Evolutionary conservation across 768 basidiomycete species (phyloP).

Genomic region (Chlorophyllum brunneum): DNA sequence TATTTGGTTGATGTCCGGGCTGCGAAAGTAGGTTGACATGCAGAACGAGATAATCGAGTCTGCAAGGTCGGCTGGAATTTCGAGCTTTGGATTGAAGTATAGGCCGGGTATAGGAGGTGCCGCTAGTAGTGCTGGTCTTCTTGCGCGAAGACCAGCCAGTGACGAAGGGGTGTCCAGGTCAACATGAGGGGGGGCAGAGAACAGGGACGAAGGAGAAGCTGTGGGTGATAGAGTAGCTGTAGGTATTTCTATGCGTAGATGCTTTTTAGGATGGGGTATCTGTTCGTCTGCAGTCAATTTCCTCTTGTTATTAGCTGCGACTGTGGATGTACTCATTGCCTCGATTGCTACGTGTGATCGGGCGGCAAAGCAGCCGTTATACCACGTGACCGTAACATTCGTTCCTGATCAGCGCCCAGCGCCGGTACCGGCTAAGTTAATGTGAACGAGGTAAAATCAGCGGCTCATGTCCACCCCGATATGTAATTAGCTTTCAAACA

Average conservation of each 20-base stretch:
- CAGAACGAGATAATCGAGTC: conserved; percentile 47
- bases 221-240: neutral
- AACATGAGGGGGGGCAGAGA: conserved; percentile 10
- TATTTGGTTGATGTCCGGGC: conserved; percentile 61
- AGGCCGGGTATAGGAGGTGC: conserved; percentile 64
- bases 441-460: no score
- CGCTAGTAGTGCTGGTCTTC: conserved; percentile 11
- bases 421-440: no score
- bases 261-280: conserved; percentile 10
- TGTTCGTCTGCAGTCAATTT: conserved; percentile 5
- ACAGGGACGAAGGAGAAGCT: conserved; percentile 13
- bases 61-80: conserved; percentile 49
- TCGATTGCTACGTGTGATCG: neutral
- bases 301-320: conserved; percentile 1
- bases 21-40: conserved; percentile 51
- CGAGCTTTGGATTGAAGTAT: conserved; percentile 50
- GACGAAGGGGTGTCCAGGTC: neutral
- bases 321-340: neutral
- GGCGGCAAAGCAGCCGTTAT: neutral
- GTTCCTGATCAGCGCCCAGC: no score
- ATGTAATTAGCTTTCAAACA: neutral
- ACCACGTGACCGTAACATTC: neutral
- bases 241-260: conserved; percentile 15
- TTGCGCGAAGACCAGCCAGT: neutral
- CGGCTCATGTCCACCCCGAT: no score